These are phyloP conservation scores for Moelleriella libera DNA, from an alignment of 2,329 filamentous ascomycete species.

Conservation along the genomic window DNA sequence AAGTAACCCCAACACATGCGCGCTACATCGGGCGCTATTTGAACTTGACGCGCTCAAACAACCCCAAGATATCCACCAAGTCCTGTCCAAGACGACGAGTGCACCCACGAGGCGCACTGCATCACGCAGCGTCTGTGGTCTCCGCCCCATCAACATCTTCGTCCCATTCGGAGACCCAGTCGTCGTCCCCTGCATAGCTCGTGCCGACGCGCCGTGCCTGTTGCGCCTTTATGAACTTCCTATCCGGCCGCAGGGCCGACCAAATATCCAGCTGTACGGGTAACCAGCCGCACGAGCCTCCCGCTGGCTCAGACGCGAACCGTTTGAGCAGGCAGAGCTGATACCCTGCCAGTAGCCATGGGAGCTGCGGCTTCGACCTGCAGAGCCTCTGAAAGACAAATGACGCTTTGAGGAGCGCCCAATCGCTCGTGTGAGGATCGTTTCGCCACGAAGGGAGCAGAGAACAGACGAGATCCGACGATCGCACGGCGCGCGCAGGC, in stretches of 20 bases:
- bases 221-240: constrained; percentile 11
- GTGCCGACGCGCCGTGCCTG: constrained; percentile 7
- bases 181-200: background rate
- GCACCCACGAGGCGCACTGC: no score
- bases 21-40: no score
- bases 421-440: constrained; percentile 19
- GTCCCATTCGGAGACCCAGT: no score
- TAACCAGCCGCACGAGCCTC: constrained; percentile 4
- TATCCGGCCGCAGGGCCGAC: constrained; percentile 21
- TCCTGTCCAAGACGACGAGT: no score
- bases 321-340: constrained; percentile 36
- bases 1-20: no score
- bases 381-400: constrained; percentile 25
- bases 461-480: constrained; percentile 11
- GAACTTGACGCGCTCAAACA: no score
- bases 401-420: constrained; percentile 37
- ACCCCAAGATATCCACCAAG: no score
- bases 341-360: constrained; percentile 32
- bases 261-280: constrained; percentile 22
- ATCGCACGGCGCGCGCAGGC: constrained; percentile 14
- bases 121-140: no score
- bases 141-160: no score
- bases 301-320: constrained; percentile 1
- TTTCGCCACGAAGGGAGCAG: constrained; percentile 14
- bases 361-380: constrained; percentile 14